Evolutionary conservation across 225 moss, liverwort and hornwort genomes (phyloP), one percentile per base, ranked within the genome.

Genomic region (Takakia lepidozioides): DNA sequence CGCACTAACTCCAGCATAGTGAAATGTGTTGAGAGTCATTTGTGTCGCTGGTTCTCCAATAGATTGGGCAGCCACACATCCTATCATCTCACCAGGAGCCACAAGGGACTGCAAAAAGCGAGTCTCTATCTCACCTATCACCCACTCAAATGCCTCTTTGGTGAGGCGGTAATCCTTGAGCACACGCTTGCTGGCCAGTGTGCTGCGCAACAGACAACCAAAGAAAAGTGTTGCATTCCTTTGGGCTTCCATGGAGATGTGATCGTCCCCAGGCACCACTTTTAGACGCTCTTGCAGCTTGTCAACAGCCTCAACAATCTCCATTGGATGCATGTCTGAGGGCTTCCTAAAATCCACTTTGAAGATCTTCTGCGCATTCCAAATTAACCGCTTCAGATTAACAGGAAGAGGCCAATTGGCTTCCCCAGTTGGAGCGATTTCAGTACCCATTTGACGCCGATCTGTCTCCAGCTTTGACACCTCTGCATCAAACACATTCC

Each of bases 261-360:
- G 80, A 64, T 98, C 98, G n/a, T 98, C 89, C 18, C 98, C 98
- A 15, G 91, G 80, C n/a, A 98, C 98, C 49, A 98, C 91, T 66
- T 87, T 83, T 43, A 98, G 70, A 30, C 83, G 64, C 73, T 98
- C 98, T 66, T 91, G 90, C 47, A 98, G 69, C 69, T 91, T 98
- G 61, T 98, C 98, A 47, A 98, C 87, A 28, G 91, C 85, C 43
- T 98, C 98, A 32, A 98, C 91, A 60, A 98, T 98, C 78, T 98
- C 98, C 98, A 98, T 98, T 2, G 98, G 98, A 71, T 98, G 98
- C 91, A 98, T 87, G 44, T 98, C 98, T 40, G 91, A 98, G 29
- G 87, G 80, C 59, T 75, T 98, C 21, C 84, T 87, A 11, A 85
- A 81, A 60, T 98, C 85, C 17, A 98, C 91, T 68, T 98, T 98